Percentiles rank a stretch among this genome's conserved stretches.
Evolutionary conservation across 2,329 filamentous ascomycete genomes (phyloP).

Genomic region (Sporothrix brunneoviolacea): DNA sequence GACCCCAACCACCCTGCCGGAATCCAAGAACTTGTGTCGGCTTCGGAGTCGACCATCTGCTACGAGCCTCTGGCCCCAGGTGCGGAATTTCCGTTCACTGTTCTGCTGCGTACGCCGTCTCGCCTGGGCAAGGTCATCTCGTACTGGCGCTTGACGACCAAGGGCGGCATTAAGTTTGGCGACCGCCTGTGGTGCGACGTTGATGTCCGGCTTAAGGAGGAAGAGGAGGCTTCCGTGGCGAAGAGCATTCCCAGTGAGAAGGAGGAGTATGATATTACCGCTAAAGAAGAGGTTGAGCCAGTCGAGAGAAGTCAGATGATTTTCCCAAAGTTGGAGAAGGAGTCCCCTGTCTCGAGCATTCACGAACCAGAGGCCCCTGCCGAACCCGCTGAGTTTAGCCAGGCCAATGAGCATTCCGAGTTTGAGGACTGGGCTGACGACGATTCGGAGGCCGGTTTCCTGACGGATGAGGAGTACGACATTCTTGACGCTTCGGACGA

Average conservation of each 20-base stretch:
- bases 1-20: slow-evolving; percentile 75
- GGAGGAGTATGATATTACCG: slow-evolving; percentile 44
- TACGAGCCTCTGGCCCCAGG: slow-evolving; percentile 63
- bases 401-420: slow-evolving; percentile 31
- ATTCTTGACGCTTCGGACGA: slow-evolving; percentile 93
- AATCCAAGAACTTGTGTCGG: slow-evolving; percentile 66
- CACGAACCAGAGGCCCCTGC: slow-evolving; percentile 52
- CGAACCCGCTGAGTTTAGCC: slow-evolving; percentile 12
- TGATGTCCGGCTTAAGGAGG: slow-evolving; percentile 49
- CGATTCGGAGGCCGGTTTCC: slow-evolving; percentile 65
- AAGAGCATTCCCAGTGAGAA: slow-evolving; percentile 19
- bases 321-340: slow-evolving; percentile 93
- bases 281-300: slow-evolving; percentile 52
- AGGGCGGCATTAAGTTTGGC: slow-evolving; percentile 76
- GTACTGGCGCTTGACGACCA: slow-evolving; percentile 89
- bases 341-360: slow-evolving; percentile 77
- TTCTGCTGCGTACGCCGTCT: slow-evolving; percentile 72
- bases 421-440: slow-evolving; percentile 57
- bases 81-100: slow-evolving; percentile 72
- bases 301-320: slow-evolving; percentile 69
- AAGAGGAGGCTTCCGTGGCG: slow-evolving; percentile 13
- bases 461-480: slow-evolving; percentile 98
- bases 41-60: slow-evolving; percentile 76
- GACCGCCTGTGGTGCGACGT: slow-evolving; percentile 95
- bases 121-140: slow-evolving; percentile 78